phyloP scores from a whole-genome alignment of 2,329 filamentous ascomycete genomes.

The Clonostachys solani region DNA sequence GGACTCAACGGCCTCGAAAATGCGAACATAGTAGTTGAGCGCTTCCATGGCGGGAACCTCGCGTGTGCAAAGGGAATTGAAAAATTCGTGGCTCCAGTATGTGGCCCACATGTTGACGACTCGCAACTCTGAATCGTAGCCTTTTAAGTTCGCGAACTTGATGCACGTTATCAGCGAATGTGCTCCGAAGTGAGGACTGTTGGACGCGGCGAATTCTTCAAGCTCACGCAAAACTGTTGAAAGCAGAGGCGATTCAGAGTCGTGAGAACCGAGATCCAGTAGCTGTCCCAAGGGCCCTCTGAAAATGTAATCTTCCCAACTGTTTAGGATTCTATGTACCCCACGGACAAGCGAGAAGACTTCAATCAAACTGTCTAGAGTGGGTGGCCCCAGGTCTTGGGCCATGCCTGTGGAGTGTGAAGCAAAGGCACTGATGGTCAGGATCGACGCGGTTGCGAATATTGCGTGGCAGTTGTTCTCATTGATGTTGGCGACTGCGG shows the following conservation, averaged over 20 bases:
- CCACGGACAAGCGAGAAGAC: constrained; percentile 21
- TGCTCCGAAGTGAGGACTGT: too few species aligned
- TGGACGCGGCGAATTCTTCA: background rate
- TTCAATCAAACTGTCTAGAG: constrained; percentile 22
- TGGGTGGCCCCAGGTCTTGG: constrained; percentile 5
- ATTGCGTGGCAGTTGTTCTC: constrained; percentile 22
- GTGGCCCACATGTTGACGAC: background rate
- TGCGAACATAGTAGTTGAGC: background rate
- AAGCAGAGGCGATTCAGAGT: background rate
- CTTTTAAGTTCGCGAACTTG: too few species aligned
- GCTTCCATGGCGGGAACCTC: background rate
- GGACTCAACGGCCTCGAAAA: background rate
- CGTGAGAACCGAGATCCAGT: background rate
- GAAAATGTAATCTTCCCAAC: constrained; percentile 9
- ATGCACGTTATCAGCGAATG: too few species aligned
- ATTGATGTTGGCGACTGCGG: constrained; percentile 13
- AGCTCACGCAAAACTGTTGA: background rate
- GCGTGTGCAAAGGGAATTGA: background rate
- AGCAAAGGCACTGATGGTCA: constrained; percentile 23
- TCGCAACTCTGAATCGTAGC: background rate
- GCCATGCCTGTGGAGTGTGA: constrained; percentile 4
- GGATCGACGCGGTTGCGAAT: constrained; percentile 22
- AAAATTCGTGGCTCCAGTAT: background rate
- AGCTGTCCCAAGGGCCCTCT: background rate
- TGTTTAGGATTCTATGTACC: constrained; percentile 19